Evolutionary conservation across 148 eudicot species (phyloP).

Genomic region (Pouteria glomerata): DNA sequence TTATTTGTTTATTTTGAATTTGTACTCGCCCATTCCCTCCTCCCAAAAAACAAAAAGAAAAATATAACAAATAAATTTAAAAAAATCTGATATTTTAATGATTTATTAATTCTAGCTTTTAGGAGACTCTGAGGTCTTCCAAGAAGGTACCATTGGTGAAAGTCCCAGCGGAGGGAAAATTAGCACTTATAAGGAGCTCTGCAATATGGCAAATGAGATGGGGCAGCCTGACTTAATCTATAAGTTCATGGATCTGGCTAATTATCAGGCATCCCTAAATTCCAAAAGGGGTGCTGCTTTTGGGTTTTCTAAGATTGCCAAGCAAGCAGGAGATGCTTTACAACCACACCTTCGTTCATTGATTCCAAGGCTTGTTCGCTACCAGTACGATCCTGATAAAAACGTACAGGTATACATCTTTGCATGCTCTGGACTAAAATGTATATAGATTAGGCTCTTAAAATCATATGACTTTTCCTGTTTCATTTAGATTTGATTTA

Average conservation of each 20-base stretch:
- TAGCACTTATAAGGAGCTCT: constrained; percentile 91
- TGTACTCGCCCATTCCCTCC: not conserved
- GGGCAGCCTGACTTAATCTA: constrained; percentile 96
- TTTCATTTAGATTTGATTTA: not conserved
- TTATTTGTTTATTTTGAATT: too few relatives aligned
- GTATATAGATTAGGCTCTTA: not conserved
- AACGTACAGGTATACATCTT: constrained; percentile 73
- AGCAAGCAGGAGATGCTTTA: constrained; percentile 94
- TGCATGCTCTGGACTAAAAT: not conserved
- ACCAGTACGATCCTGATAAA: constrained; percentile 97
- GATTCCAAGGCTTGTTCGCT: constrained; percentile 91
- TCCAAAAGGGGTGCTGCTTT: constrained; percentile 99
- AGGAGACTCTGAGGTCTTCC: constrained; percentile 93
- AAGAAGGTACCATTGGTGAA: constrained; percentile 83
- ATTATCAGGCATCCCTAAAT: constrained; percentile 89
- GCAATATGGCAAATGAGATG: constrained; percentile 94
- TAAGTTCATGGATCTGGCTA: constrained; percentile 96
- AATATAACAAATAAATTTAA: not conserved
- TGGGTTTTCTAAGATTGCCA: constrained; percentile 97
- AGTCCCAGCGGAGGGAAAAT: constrained; percentile 85
- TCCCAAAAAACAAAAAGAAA: not conserved
- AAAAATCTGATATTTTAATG: not conserved
- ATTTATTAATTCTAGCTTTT: constrained; percentile 48
- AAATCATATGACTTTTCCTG: not conserved
- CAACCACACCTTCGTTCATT: constrained; percentile 65